These are phyloP conservation scores for Pichia scutulata DNA, from an alignment of 805 yeast species.

Conservation along the genomic window DNA sequence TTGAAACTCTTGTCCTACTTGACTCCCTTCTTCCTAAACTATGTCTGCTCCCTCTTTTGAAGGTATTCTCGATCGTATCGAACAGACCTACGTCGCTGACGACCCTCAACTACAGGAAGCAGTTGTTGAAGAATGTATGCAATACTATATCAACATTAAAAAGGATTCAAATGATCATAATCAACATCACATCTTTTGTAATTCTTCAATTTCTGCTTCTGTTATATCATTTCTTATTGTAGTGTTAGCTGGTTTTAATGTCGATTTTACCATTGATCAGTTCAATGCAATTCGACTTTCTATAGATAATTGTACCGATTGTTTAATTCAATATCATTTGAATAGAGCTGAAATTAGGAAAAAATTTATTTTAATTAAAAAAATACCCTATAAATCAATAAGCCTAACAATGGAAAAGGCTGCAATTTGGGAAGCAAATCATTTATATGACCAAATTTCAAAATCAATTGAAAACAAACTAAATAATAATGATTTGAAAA, in stretches of 20 bases:
- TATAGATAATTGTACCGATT: conserved; percentile 43
- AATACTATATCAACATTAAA: conserved; percentile 7
- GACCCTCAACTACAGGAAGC: conserved; percentile 16
- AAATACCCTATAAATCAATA: conserved; percentile 21
- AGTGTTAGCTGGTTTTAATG: conserved; percentile 13
- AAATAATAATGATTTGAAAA: conserved; percentile 6
- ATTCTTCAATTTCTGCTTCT: conserved; percentile 6
- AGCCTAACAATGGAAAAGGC: conserved; percentile 18
- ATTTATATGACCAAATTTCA: conserved; percentile 13
- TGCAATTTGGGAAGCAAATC: conserved; percentile 22
- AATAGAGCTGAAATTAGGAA: conserved; percentile 45
- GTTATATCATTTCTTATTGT: conserved; percentile 10
- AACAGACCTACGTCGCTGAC: conserved; percentile 25
- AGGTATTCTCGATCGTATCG: conserved; percentile 9
- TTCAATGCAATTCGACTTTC: conserved; percentile 18
- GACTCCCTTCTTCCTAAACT: neutral
- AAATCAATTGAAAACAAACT: conserved; percentile 18
- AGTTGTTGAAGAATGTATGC: conserved; percentile 34
- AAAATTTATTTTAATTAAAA: conserved; percentile 44
- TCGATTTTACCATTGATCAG: conserved; percentile 28
- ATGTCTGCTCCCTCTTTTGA: neutral
- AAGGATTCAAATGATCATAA: neutral
- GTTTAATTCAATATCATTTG: conserved; percentile 45
- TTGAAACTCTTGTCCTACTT: too few species aligned
- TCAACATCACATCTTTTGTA: conserved; percentile 13